phyloP scores from a whole-genome alignment of 352 stramenopile genomes.

The Pythium pyrilobum region DNA sequence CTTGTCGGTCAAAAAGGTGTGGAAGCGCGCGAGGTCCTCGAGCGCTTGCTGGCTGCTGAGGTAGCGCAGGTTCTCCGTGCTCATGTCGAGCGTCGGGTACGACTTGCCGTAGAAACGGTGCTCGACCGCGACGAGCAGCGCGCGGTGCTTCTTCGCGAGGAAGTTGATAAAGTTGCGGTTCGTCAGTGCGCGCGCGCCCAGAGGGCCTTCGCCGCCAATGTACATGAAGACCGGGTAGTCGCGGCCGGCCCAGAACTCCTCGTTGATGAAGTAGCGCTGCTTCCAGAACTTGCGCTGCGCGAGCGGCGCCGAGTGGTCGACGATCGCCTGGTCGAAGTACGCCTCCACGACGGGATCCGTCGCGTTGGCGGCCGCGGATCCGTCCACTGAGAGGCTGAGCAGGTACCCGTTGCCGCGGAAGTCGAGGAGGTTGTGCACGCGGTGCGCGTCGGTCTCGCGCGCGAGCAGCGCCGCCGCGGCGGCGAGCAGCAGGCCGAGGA shows the following conservation, averaged over 20 bases:
- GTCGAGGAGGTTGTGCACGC: constrained; percentile 46
- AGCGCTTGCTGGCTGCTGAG: constrained; percentile 89
- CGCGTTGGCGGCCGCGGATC: constrained; percentile 14
- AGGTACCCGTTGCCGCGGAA: constrained; percentile 70
- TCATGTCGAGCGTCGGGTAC: constrained; percentile 83
- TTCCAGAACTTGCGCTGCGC: constrained; percentile 61
- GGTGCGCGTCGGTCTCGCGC: constrained; percentile 9
- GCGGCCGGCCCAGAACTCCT: constrained; percentile 76
- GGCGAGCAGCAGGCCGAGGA: constrained; percentile 2
- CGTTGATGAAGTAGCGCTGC: constrained; percentile 89
- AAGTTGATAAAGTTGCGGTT: constrained; percentile 76
- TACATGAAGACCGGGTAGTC: constrained; percentile 88
- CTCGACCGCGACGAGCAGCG: constrained; percentile 88
- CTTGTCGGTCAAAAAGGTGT: constrained; percentile 59
- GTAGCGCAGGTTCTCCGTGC: constrained; percentile 76
- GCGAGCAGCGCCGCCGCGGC: constrained; percentile 4
- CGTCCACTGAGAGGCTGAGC: constrained; percentile 41
- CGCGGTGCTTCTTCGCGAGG: constrained; percentile 68
- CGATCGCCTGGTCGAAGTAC: constrained; percentile 52
- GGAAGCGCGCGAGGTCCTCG: constrained; percentile 90
- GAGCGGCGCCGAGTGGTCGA: constrained; percentile 71
- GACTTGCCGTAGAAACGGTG: constrained; percentile 95
- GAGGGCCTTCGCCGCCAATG: constrained; percentile 69
- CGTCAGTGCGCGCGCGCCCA: constrained; percentile 50
- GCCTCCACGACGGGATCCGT: constrained; percentile 36